These are phyloP conservation scores for Wickerhamomyces bovis DNA, from an alignment of 805 yeast species.

Conservation along the genomic window DNA sequence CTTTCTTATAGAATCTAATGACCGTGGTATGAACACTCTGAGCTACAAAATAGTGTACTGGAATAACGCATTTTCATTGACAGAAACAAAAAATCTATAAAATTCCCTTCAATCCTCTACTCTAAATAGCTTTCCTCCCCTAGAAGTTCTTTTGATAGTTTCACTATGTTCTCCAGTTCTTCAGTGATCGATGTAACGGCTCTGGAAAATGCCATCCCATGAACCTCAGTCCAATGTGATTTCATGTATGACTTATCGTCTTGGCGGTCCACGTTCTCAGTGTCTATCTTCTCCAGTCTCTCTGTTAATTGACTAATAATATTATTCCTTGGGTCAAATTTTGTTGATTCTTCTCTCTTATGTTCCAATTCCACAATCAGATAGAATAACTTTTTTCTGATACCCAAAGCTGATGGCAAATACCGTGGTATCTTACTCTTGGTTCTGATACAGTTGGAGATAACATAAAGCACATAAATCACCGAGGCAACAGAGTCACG, in stretches of 20 bases:
- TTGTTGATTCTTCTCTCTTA: constrained; percentile 4
- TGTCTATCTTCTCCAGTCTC: constrained; percentile 7
- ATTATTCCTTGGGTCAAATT: not conserved
- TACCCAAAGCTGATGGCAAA: constrained; percentile 37
- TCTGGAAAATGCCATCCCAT: constrained; percentile 43
- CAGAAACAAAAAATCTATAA: not conserved
- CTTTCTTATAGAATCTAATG: not conserved
- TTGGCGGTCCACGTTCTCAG: not conserved
- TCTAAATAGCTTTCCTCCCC: constrained; percentile 34
- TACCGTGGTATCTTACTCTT: constrained; percentile 34
- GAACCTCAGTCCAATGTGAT: constrained; percentile 41
- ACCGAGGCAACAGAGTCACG: constrained; percentile 44
- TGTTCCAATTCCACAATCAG: constrained; percentile 29
- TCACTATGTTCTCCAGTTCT: constrained; percentile 33
- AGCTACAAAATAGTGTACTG: not conserved
- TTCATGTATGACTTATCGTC: constrained; percentile 16
- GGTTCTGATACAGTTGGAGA: constrained; percentile 37
- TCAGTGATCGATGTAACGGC: constrained; percentile 42
- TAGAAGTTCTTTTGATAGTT: constrained; percentile 33
- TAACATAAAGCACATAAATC: constrained; percentile 34
- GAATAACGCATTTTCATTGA: not conserved
- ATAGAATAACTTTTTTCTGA: constrained; percentile 39
- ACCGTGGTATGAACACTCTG: not conserved
- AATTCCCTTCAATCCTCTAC: not conserved
- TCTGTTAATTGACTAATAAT: constrained; percentile 8